Evolutionary conservation across 805 yeast genomes (phyloP), one percentile per base, ranked within the genome.

Genomic region (Candida andamanensis): DNA sequence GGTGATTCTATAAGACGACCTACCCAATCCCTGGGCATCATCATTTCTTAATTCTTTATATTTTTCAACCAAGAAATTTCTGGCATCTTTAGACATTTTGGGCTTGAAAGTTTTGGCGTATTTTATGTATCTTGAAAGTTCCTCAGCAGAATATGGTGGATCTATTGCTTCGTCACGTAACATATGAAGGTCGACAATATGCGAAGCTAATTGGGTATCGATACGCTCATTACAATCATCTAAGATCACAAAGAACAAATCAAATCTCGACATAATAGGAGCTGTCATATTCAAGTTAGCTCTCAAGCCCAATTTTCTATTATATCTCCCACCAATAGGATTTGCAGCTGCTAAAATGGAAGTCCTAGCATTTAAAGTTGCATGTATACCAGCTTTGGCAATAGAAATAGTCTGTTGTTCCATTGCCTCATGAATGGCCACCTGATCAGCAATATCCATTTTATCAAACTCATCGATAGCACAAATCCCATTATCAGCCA

Each of bases 351-450:
- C 98, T 30, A 92, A 63, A 47, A 92, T 92, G 0, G 97, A 86
- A 0, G 98, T 86, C 51, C 98, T 74, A 1, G 98, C 98, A 56
- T 92, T 92, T 49, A 92, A 67, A 1, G 98, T 92, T 2, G 98
- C 97, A 52, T 92, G 97, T 42, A 92, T 92, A 52, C 98, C 98
- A 1, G 98, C 98, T 57, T 92, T 92, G 8, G 98, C 97, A 50
- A 92, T 92, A 11, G 97, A 89, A 45, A 92, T 92, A 0, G 98
- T 92, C 60, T 92, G 98, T 63, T 92, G 98, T 71, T 92, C 98
- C 98, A 92, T 92, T 15, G 97, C 98, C 65, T 92, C 98, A 63
- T 92, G 98, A 64, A 92, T 90, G 3, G 97, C 97, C 34, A 92
- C 97, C 62, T 92, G 97, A 60, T 92, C 97, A 1, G 79, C 61